These are phyloP conservation scores for Saitozyma podzolica DNA, from an alignment of 768 basidiomycete genomes.

Conservation along the genomic window DNA sequence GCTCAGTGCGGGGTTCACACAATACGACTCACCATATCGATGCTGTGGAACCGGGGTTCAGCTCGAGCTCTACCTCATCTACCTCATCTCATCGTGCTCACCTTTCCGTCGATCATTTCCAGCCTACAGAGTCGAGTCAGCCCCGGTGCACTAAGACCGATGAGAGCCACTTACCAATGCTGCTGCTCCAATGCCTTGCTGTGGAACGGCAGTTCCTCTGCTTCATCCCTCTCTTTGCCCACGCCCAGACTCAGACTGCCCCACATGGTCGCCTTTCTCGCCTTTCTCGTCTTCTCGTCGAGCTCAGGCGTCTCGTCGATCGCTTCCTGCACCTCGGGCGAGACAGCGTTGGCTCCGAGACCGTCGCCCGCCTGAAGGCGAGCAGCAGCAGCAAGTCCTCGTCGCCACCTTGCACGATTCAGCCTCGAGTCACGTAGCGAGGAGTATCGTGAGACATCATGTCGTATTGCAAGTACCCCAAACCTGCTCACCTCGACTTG, in stretches of 20 bases:
- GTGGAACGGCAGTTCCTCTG: slow-evolving; percentile 30
- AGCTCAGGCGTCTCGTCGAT: neutral
- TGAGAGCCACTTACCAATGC: slow-evolving; percentile 35
- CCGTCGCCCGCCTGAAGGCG: slow-evolving; percentile 34
- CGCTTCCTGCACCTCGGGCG: slow-evolving; percentile 4
- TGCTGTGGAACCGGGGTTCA: slow-evolving; percentile 18
- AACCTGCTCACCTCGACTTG: slow-evolving; percentile 27
- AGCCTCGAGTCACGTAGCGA: neutral
- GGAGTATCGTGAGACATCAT: neutral
- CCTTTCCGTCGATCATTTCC: slow-evolving; percentile 49
- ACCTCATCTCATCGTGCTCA: slow-evolving; percentile 4
- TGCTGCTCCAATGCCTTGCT: slow-evolving; percentile 45
- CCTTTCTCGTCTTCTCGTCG: slow-evolving; percentile 10
- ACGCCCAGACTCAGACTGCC: slow-evolving; percentile 30
- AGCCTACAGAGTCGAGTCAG: slow-evolving; percentile 14
- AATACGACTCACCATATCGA: slow-evolving; percentile 31
- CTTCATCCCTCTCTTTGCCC: slow-evolving; percentile 29
- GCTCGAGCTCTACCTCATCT: neutral
- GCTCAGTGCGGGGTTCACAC: neutral
- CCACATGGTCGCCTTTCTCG: slow-evolving; percentile 30
- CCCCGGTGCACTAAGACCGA: neutral
- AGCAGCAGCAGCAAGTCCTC: slow-evolving; percentile 30
- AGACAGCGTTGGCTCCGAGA: slow-evolving; percentile 14
- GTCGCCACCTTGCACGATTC: slow-evolving; percentile 21
- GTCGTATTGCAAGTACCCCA: too few relatives aligned